phyloP scores from a whole-genome alignment of 1,284 basidiomycete genomes.

The Phaffia rhodozyma region DNA sequence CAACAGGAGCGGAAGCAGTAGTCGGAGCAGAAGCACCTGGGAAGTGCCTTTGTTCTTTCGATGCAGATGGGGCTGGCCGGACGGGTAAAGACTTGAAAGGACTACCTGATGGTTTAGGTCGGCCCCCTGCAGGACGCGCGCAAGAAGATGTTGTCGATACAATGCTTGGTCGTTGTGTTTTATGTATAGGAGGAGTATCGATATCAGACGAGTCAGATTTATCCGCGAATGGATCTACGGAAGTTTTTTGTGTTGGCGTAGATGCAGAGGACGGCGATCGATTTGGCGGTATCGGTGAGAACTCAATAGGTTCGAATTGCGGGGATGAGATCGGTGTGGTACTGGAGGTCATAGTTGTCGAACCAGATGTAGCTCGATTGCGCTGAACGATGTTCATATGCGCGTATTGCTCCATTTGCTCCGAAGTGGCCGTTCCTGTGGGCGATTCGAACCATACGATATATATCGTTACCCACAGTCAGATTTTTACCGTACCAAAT shows the following conservation, averaged over 20 bases:
- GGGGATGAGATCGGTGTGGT: not conserved
- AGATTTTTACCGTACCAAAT: too few relatives aligned
- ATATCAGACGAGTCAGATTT: not conserved
- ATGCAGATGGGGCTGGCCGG: not conserved
- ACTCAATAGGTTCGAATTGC: not conserved
- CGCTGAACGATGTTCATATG: slow-evolving; percentile 13
- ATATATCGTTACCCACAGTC: too few relatives aligned
- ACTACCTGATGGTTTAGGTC: not conserved
- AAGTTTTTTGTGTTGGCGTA: too few relatives aligned
- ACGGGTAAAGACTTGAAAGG: not conserved
- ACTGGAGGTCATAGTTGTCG: not conserved
- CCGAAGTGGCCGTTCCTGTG: slow-evolving; percentile 12
- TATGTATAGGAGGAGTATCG: not conserved
- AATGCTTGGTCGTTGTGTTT: not conserved
- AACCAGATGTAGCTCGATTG: slow-evolving; percentile 7
- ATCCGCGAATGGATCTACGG: not conserved
- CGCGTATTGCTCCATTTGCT: slow-evolving; percentile 1
- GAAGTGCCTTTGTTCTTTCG: not conserved
- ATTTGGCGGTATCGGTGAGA: not conserved
- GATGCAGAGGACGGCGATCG: not conserved
- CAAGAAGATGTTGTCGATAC: not conserved
- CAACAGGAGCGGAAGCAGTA: not conserved
- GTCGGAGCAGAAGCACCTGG: too few relatives aligned
- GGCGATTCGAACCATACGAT: too few relatives aligned
- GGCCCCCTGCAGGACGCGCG: not conserved